phyloP scores from a whole-genome alignment of 1,284 basidiomycete species.

The Puccinia novopanici region DNA sequence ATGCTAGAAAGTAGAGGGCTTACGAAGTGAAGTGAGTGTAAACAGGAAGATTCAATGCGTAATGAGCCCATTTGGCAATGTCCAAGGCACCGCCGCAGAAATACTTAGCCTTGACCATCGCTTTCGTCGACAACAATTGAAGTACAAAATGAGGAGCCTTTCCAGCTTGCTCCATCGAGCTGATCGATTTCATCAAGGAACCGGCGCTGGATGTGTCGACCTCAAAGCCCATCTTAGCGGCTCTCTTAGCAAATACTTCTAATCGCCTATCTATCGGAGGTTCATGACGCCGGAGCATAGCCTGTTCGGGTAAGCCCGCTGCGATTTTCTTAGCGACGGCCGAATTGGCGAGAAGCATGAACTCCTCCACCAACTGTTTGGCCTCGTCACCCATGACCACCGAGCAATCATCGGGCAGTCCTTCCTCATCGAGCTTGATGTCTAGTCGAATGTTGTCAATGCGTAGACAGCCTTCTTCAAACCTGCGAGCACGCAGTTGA shows the following conservation, averaged over 20 bases:
- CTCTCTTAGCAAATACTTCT: slow-evolving; percentile 74
- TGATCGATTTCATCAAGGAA: slow-evolving; percentile 79
- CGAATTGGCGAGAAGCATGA: slow-evolving; percentile 90
- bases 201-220: slow-evolving; percentile 79
- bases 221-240: slow-evolving; percentile 76
- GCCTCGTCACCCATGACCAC: slow-evolving; percentile 71
- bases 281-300: slow-evolving; percentile 90
- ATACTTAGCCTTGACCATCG: slow-evolving; percentile 89
- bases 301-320: slow-evolving; percentile 88
- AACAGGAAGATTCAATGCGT: slow-evolving; percentile 82
- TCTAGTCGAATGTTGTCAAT: slow-evolving; percentile 72
- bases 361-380: slow-evolving; percentile 86
- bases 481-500: slow-evolving; percentile 73
- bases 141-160: slow-evolving; percentile 70
- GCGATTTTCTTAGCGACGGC: slow-evolving; percentile 90
- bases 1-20: not conserved
- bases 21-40: slow-evolving; percentile 89
- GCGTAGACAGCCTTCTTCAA: slow-evolving; percentile 77
- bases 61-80: slow-evolving; percentile 96
- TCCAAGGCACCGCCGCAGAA: slow-evolving; percentile 99
- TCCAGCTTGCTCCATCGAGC: slow-evolving; percentile 69
- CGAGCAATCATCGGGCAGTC: slow-evolving; percentile 78
- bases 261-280: slow-evolving; percentile 84
- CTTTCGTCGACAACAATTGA: slow-evolving; percentile 79
- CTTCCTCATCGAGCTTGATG: slow-evolving; percentile 79